A percentile compares a stretch with the other conserved stretches of the same genome.
phyloP scores from a whole-genome alignment of 805 yeast genomes.

The Monosporozyma unispora region DNA sequence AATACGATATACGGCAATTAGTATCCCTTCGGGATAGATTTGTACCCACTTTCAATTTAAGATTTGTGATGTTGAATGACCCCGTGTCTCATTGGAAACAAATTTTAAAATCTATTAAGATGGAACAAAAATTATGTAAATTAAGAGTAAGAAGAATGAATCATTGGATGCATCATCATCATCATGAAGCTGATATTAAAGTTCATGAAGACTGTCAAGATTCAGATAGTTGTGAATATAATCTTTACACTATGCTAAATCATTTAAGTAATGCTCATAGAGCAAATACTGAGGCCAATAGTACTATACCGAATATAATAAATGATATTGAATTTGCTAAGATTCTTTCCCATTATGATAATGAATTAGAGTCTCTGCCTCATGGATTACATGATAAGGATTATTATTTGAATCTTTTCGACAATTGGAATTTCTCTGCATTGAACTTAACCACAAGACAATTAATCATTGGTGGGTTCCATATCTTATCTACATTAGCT shows the following conservation, averaged over 20 bases:
- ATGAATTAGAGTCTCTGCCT: not conserved
- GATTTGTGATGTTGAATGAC: conserved; percentile 6
- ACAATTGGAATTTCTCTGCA: conserved; percentile 27
- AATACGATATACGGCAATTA: conserved; percentile 10
- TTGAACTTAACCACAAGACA: conserved; percentile 18
- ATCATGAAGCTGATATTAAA: not conserved
- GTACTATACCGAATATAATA: conserved; percentile 13
- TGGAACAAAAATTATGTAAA: conserved; percentile 5
- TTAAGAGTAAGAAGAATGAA: conserved; percentile 20
- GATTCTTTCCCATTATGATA: conserved; percentile 1
- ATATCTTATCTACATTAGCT: conserved; percentile 18
- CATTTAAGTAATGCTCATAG: conserved; percentile 10
- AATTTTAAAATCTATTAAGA: conserved; percentile 2
- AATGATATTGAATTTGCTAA: conserved; percentile 14
- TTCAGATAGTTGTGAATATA: conserved; percentile 9
- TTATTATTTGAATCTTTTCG: conserved; percentile 12
- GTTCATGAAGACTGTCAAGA: not conserved
- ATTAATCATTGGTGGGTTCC: conserved; percentile 23
- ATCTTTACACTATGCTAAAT: conserved; percentile 23
- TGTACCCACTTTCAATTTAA: conserved; percentile 22
- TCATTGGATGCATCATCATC: conserved; percentile 26
- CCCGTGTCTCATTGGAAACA: not conserved
- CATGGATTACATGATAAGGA: not conserved
- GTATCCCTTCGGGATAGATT: conserved; percentile 11
- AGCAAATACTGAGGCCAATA: not conserved